These are phyloP conservation scores for Colletotrichum orbiculare DNA, from an alignment of 2,329 filamentous ascomycete species.

Conservation along the genomic window DNA sequence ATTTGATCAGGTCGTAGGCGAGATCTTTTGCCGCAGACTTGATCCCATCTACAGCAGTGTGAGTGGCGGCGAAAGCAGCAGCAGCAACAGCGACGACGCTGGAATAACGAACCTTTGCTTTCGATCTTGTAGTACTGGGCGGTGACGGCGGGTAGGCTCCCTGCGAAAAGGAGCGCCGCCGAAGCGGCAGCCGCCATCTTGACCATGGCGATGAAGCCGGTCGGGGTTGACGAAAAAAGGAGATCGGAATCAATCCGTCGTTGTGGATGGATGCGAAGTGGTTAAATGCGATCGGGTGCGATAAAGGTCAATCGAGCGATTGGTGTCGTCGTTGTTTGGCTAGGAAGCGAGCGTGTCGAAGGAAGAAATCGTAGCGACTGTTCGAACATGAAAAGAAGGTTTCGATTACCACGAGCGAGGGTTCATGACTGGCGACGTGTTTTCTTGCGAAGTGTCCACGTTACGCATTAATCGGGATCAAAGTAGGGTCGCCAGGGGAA, in stretches of 20 bases:
- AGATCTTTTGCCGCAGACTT: conserved; percentile 57
- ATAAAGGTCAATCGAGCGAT: not conserved
- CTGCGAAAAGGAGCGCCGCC: conserved; percentile 30
- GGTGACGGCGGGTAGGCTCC: conserved; percentile 33
- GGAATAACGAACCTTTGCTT: conserved; percentile 43
- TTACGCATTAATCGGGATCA: not conserved
- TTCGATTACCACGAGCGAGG: conserved; percentile 21
- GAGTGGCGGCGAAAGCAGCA: not conserved
- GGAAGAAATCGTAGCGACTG: conserved; percentile 1
- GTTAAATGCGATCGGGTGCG: not conserved
- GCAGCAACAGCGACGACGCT: too few species aligned
- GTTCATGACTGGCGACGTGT: conserved; percentile 14
- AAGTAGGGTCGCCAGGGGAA: not conserved
- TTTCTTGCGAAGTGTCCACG: not conserved
- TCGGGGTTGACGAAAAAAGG: not conserved
- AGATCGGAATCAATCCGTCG: not conserved
- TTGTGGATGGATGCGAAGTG: not conserved
- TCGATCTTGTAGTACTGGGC: conserved; percentile 47
- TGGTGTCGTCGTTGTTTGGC: not conserved
- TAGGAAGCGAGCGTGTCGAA: conserved; percentile 10
- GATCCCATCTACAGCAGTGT: conserved; percentile 53
- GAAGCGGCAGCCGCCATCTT: conserved; percentile 27
- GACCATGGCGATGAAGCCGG: conserved; percentile 35
- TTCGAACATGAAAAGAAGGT: not conserved
- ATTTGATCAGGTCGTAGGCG: conserved; percentile 61